Conservation (phyloP, 2,329 filamentous ascomycete genomes). For the Fusarium sp. region DNA sequence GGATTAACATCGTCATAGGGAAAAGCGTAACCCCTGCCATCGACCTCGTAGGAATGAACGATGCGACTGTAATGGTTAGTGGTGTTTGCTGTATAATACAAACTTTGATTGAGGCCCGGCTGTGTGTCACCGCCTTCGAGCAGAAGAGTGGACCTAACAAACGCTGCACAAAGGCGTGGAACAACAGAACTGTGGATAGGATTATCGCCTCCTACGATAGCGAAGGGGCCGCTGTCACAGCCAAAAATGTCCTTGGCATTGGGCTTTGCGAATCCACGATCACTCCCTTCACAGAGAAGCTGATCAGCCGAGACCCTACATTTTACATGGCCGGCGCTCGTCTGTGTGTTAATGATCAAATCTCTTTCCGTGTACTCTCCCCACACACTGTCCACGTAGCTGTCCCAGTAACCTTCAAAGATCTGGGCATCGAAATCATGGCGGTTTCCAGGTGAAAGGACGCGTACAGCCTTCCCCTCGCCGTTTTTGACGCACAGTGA, state of each 20-base stretch:
- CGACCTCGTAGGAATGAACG: not conserved
- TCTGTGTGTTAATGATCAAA: conserved; percentile 60
- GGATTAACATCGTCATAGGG: not conserved
- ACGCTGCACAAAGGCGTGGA: conserved; percentile 63
- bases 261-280: conserved; percentile 59
- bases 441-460: conserved; percentile 59
- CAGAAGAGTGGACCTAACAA: conserved; percentile 60
- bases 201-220: conserved; percentile 52
- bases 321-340: conserved; percentile 53
- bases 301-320: conserved; percentile 54
- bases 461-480: conserved; percentile 55
- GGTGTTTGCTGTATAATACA: not conserved
- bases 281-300: conserved; percentile 57
- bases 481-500: conserved; percentile 56
- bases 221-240: conserved; percentile 63
- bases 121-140: conserved; percentile 50
- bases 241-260: conserved; percentile 60
- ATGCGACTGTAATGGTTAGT: not conserved
- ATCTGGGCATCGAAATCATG: conserved; percentile 50
- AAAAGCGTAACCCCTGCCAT: not conserved
- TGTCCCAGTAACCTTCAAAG: conserved; percentile 58
- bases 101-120: not conserved
- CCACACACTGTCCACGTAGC: conserved; percentile 62
- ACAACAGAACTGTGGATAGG: conserved; percentile 57
- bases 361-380: conserved; percentile 52